Percentiles rank a stretch among this genome's conserved stretches.
These are phyloP conservation scores for Eutypella sp. DNA, from an alignment of 2,329 filamentous ascomycete genomes.

Conservation along the genomic window DNA sequence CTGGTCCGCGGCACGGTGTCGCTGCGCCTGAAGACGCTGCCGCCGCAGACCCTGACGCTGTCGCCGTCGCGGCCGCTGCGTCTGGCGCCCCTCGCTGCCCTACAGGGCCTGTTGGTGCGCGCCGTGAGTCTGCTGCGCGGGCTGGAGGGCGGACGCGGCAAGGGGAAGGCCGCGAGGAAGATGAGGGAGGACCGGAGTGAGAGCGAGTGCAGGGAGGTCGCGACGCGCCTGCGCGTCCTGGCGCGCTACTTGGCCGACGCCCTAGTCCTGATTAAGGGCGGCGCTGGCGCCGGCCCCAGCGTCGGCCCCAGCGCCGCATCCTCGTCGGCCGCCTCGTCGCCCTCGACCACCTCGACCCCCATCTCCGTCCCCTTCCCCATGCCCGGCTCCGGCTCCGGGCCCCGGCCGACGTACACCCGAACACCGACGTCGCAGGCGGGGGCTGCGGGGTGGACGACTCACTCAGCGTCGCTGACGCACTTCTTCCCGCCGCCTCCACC, in stretches of 20 bases:
- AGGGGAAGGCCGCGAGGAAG: too few species aligned
- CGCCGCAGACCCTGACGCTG: conserved; percentile 44
- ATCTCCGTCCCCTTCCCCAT: conserved; percentile 21
- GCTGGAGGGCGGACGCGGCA: too few species aligned
- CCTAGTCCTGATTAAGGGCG: conserved; percentile 51
- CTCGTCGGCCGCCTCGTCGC: conserved; percentile 37
- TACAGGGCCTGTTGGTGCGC: conserved; percentile 74
- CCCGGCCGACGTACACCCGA: background rate
- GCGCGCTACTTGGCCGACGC: conserved; percentile 50
- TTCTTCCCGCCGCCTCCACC: conserved; percentile 26
- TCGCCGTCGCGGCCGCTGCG: conserved; percentile 46
- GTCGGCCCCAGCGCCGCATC: conserved; percentile 21
- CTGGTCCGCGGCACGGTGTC: conserved; percentile 84
- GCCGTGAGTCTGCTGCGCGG: conserved; percentile 68
- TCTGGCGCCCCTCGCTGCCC: conserved; percentile 64
- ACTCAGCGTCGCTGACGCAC: conserved; percentile 23
- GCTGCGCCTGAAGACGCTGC: conserved; percentile 68
- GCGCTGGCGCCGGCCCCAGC: too few species aligned
- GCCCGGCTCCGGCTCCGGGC: conserved; percentile 1
- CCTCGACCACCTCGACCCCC: conserved; percentile 37
- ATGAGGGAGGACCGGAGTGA: background rate
- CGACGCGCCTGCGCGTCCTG: conserved; percentile 52
- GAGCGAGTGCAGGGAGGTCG: conserved; percentile 31
- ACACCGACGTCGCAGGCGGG: conserved; percentile 5
- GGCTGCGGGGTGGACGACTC: conserved; percentile 22